Evolutionary conservation across 2,329 filamentous ascomycete species (phyloP), one percentile per base, ranked within the genome.

Genomic region (Alternaria triticimaculans): DNA sequence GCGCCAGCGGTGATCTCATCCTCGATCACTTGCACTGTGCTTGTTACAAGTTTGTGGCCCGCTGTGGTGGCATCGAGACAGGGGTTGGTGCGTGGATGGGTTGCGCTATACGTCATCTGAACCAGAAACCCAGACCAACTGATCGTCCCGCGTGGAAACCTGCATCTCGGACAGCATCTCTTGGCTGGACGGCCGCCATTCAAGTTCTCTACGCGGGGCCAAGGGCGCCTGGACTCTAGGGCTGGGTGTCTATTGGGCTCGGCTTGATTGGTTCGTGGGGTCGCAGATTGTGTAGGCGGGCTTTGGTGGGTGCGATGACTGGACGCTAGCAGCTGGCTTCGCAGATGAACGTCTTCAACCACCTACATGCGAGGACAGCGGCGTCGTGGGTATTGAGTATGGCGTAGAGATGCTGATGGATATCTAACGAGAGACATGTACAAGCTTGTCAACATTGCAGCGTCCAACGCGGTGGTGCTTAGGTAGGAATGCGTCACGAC

Each of bases 1-100:
- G 55, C 50, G 43, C 33, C 49, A 49, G 56, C 60, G 45, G 65
- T 71, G 69, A 71, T 71, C 67, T 71, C 69, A 71, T 70, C 37
- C 20, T 20, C 55, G 20, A 60, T 63, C 57, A 57, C 50, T 41
- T 25, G 33, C 54, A 30, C 54, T 15, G 30, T 33, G 50, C 50
- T 43, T 48, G 43, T 60, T 60, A 57, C 65, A 64, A 61, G 59
- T 62, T 64, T 69, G 60, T 65, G 60, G 65, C 62, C 62, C 62
- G 58, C 53, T 48, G 30, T 26, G 44, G 43, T 59, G 50, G 49
- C 48, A 55, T 37, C 37, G 60, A 50, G 65, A 55, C 60, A 68
- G 67, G 65, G 64, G 61, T 68, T 23, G 8, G 33, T 50, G 46
- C 45, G 45, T 28, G n/a, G 55, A 58, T 49, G 46, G 55, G 30